These are phyloP conservation scores for Phytopythium oedochilum DNA, from an alignment of 352 stramenopile species.

Conservation along the genomic window DNA sequence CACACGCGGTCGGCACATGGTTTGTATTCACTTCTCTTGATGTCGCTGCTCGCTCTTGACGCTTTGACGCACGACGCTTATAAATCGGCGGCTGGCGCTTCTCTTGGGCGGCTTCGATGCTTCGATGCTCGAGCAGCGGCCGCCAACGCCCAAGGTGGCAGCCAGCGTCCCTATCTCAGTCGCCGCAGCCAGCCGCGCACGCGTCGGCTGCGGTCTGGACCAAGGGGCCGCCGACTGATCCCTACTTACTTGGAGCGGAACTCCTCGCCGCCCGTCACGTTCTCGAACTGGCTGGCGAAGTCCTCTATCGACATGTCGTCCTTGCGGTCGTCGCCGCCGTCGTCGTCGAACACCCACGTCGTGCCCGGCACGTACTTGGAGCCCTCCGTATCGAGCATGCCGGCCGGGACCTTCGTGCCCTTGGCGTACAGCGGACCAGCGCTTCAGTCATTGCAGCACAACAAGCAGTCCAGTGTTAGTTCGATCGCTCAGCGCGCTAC, in stretches of 20 bases:
- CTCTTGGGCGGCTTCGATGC: too few species aligned
- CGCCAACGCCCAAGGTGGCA: too few species aligned
- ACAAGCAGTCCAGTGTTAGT: background rate
- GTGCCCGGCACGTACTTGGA: slow-evolving; percentile 86
- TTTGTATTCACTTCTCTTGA: slow-evolving; percentile 3
- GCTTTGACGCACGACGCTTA: background rate
- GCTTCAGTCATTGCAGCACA: slow-evolving; percentile 17
- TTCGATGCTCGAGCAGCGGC: too few species aligned
- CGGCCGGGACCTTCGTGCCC: slow-evolving; percentile 64
- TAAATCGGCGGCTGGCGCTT: too few species aligned
- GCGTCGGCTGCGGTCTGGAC: background rate
- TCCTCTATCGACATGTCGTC: slow-evolving; percentile 78
- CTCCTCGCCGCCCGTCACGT: slow-evolving; percentile 80
- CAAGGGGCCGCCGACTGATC: too few species aligned
- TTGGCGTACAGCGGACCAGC: slow-evolving; percentile 81
- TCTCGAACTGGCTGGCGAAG: slow-evolving; percentile 87
- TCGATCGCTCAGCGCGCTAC: background rate
- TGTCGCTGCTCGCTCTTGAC: background rate
- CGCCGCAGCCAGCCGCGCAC: background rate
- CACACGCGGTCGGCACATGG: background rate
- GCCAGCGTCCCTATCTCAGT: background rate
- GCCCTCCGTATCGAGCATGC: slow-evolving; percentile 45
- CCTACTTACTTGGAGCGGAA: slow-evolving; percentile 70
- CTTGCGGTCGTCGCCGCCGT: slow-evolving; percentile 63
- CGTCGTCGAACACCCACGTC: slow-evolving; percentile 88